These are phyloP conservation scores for Podospora comata DNA, from an alignment of 495 filamentous ascomycete species.

Conservation along the genomic window DNA sequence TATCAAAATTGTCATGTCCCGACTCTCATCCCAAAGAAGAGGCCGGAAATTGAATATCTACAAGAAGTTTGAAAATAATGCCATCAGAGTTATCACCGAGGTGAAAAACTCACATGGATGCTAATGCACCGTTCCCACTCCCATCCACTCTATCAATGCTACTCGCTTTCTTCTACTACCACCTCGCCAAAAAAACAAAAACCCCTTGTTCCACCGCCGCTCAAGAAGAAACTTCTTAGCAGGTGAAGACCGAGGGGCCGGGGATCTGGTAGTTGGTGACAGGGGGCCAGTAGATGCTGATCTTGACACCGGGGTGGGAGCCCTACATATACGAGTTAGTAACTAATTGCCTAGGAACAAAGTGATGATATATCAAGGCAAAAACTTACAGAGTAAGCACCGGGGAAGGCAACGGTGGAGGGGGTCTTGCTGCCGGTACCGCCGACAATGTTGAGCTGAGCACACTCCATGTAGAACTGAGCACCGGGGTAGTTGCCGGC, in stretches of 20 bases:
- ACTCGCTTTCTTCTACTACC: not conserved
- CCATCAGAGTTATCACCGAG: not conserved
- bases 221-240: slow-evolving; percentile 14
- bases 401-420: slow-evolving; percentile 39
- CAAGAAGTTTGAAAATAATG: not conserved
- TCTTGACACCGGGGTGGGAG: slow-evolving; percentile 43
- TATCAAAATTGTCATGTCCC: not conserved
- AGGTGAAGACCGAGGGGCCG: slow-evolving; percentile 37
- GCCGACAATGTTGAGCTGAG: slow-evolving; percentile 48
- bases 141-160: not conserved
- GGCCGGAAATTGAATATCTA: not conserved
- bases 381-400: slow-evolving; percentile 37
- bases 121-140: not conserved
- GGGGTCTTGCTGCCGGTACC: slow-evolving; percentile 31
- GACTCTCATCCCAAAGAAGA: not conserved
- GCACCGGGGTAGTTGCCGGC: slow-evolving; percentile 42
- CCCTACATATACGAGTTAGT: slow-evolving; percentile 16
- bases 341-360: not conserved
- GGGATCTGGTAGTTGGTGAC: slow-evolving; percentile 41
- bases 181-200: not conserved
- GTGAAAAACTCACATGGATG: not conserved
- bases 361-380: not conserved
- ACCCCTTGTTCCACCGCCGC: not conserved
- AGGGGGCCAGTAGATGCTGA: slow-evolving; percentile 46
- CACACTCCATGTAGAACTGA: slow-evolving; percentile 55